These are phyloP conservation scores for Casuarina cunninghamiana DNA, from an alignment of 306 rosid species.

Conservation along the genomic window DNA sequence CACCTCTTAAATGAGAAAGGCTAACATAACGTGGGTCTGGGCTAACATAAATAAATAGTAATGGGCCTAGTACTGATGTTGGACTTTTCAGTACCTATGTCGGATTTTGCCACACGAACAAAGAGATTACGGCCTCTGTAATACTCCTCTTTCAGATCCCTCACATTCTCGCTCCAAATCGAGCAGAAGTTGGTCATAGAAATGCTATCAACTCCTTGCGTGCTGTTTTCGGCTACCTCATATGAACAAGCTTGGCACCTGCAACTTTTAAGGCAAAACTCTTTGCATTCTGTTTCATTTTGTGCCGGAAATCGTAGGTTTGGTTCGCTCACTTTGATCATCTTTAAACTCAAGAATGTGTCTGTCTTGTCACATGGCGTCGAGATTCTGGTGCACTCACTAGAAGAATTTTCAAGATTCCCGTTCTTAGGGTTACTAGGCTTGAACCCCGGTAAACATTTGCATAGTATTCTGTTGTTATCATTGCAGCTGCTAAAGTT, in stretches of 20 bases:
- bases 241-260: constrained; percentile 42
- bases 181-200: background rate
- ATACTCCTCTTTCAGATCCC: constrained; percentile 24
- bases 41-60: too few relatives aligned
- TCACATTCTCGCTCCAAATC: constrained; percentile 25
- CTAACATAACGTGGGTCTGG: too few relatives aligned
- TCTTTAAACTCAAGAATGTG: constrained; percentile 22
- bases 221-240: background rate
- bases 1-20: too few relatives aligned
- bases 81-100: constrained; percentile 42
- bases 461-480: background rate
- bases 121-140: background rate
- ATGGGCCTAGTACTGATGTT: too few relatives aligned
- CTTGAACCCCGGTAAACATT: constrained; percentile 50
- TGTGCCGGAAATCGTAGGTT: rapidly evolving
- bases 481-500: constrained; percentile 30
- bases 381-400: constrained; percentile 29
- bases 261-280: constrained; percentile 4
- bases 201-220: background rate
- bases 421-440: background rate
- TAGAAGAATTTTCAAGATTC: background rate
- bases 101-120: constrained; percentile 19
- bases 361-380: background rate
- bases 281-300: constrained; percentile 29
- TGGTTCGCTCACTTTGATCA: background rate